A percentile compares a stretch with the other conserved stretches of the same genome.
phyloP scores from a whole-genome alignment of 495 filamentous ascomycete genomes.

The Penicillium cataractarum region DNA sequence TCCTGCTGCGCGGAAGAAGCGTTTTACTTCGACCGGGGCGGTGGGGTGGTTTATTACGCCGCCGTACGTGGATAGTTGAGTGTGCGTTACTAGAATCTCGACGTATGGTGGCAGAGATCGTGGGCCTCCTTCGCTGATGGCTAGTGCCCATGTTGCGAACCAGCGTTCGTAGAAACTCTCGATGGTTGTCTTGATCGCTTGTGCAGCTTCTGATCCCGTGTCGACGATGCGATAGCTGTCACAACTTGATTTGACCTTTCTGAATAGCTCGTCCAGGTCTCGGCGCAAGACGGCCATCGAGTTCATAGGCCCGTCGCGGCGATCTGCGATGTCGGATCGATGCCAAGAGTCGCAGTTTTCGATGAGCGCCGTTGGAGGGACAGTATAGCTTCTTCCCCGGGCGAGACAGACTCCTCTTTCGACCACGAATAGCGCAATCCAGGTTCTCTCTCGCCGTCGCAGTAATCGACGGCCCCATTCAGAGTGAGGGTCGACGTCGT shows the following conservation, averaged over 20 bases:
- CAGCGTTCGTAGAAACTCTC: constrained; percentile 65
- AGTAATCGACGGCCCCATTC: constrained; percentile 61
- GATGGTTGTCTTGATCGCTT: constrained; percentile 61
- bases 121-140: constrained; percentile 61
- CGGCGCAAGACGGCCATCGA: constrained; percentile 69
- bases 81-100: constrained; percentile 74
- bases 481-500: constrained; percentile 61
- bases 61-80: constrained; percentile 70
- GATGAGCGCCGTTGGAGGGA: constrained; percentile 65
- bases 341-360: constrained; percentile 72
- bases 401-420: constrained; percentile 73
- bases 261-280: constrained; percentile 65
- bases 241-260: constrained; percentile 62
- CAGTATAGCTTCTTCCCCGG: constrained; percentile 66
- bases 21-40: constrained; percentile 68
- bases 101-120: constrained; percentile 70
- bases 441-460: constrained; percentile 66
- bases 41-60: constrained; percentile 76
- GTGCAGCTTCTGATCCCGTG: constrained; percentile 57
- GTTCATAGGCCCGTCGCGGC: constrained; percentile 68
- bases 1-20: constrained; percentile 69
- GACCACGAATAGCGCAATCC: constrained; percentile 73
- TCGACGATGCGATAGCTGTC: constrained; percentile 57
- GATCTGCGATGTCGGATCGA: constrained; percentile 61
- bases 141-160: constrained; percentile 62